phyloP scores from a whole-genome alignment of 768 basidiomycete species.

The Leccinum sublutescens region DNA sequence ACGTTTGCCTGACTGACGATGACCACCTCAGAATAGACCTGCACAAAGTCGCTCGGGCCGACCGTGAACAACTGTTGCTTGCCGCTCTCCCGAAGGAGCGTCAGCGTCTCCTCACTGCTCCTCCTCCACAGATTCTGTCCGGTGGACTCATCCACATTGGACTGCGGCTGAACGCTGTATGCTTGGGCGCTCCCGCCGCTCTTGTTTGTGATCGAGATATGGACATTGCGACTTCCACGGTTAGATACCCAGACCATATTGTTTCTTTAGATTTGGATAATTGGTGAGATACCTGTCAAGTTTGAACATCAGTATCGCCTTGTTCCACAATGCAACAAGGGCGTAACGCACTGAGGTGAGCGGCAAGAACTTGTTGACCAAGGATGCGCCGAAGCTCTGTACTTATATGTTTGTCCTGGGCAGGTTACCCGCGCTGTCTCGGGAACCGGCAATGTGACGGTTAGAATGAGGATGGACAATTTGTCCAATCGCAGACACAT shows the following conservation, averaged over 20 bases:
- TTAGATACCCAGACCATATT: conserved; percentile 20
- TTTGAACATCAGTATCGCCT: not conserved
- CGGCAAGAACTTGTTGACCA: not conserved
- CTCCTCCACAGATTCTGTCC: conserved; percentile 10
- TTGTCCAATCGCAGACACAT: too few species aligned
- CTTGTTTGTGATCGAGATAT: conserved; percentile 8
- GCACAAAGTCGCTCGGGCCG: conserved; percentile 14
- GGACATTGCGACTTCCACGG: not conserved
- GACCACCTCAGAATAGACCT: conserved; percentile 11
- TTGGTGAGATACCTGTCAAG: not conserved
- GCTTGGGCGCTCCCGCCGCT: not conserved
- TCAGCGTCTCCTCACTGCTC: conserved; percentile 9
- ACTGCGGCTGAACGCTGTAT: not conserved
- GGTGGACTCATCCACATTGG: not conserved
- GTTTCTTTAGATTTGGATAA: not conserved
- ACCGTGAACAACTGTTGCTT: conserved; percentile 8
- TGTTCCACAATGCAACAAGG: not conserved
- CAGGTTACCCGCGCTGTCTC: not conserved
- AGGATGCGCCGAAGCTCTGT: not conserved
- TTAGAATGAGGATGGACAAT: too few species aligned
- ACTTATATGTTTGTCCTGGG: not conserved
- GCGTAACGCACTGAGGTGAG: not conserved
- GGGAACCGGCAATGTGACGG: too few species aligned
- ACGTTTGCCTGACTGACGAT: conserved; percentile 12
- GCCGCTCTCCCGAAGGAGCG: conserved; percentile 1